phyloP scores from a whole-genome alignment of 2,329 filamentous ascomycete genomes.

The Pochonia chlamydosporia region DNA sequence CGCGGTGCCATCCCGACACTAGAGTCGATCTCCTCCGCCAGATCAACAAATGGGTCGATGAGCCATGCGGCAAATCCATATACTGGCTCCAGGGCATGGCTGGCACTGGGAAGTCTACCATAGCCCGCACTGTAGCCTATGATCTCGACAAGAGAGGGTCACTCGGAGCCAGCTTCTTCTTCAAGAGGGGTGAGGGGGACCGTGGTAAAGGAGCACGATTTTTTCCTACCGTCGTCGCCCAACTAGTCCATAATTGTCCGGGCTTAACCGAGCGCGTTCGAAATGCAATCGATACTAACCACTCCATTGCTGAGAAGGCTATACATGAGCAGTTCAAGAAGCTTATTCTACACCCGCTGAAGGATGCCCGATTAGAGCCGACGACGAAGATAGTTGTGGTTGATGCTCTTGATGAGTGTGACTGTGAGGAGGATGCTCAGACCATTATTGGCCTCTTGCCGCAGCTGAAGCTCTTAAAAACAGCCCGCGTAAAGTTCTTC shows the following conservation, averaged over 20 bases:
- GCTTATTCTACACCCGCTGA: slow-evolving; percentile 30
- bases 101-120: slow-evolving; percentile 34
- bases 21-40: slow-evolving; percentile 22
- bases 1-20: slow-evolving; percentile 26
- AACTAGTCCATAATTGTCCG: slow-evolving; percentile 24
- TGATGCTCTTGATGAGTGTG: slow-evolving; percentile 25
- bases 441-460: slow-evolving; percentile 20
- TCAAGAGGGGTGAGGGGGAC: slow-evolving; percentile 35
- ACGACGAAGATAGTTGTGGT: slow-evolving; percentile 14
- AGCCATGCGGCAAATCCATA: slow-evolving; percentile 16
- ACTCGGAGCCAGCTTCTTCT: slow-evolving; percentile 37
- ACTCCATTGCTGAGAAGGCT: slow-evolving; percentile 19
- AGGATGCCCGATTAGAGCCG: background rate
- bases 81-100: slow-evolving; percentile 34
- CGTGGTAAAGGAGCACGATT: slow-evolving; percentile 28
- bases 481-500: slow-evolving; percentile 24
- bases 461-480: background rate
- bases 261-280: slow-evolving; percentile 19
- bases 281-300: slow-evolving; percentile 23
- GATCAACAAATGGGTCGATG: slow-evolving; percentile 19
- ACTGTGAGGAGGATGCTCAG: slow-evolving; percentile 20
- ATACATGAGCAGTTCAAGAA: slow-evolving; percentile 33
- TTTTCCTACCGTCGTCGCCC: slow-evolving; percentile 32
- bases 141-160: slow-evolving; percentile 2
- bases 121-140: slow-evolving; percentile 23